A percentile compares a stretch with the other conserved stretches of the same genome.
Evolutionary conservation across 129 eudicot species (phyloP).

Genomic region (sunflower (Helianthus annuus)): HanXRQr2.0-SUNRISE NC_035449.2:19769953-19770452

Average conservation of each 20-base stretch:
- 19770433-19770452: constrained; percentile 65
- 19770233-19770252: constrained; percentile 68
- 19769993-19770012: constrained; percentile 51
- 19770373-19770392: constrained; percentile 65
- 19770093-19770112: constrained; percentile 49
- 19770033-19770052: constrained; percentile 45
- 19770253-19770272: constrained; percentile 80
- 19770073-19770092: constrained; percentile 55
- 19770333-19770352: constrained; percentile 61
- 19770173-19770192: constrained; percentile 61
- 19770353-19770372: constrained; percentile 61
- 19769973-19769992: constrained; percentile 47
- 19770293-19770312: constrained; percentile 73
- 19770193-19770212: constrained; percentile 77
- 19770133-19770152: constrained; percentile 67
- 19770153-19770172: constrained; percentile 65
- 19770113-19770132: constrained; percentile 70
- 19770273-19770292: constrained; percentile 66
- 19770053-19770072: constrained; percentile 55
- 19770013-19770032: constrained; percentile 56
- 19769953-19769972: constrained; percentile 54
- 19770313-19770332: constrained; percentile 61
- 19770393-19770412: constrained; percentile 67
- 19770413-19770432: constrained; percentile 62
- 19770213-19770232: constrained; percentile 69